Evolutionary conservation across 2,329 filamentous ascomycete species (phyloP).

Genomic region (Stenocarpella maydis): DNA sequence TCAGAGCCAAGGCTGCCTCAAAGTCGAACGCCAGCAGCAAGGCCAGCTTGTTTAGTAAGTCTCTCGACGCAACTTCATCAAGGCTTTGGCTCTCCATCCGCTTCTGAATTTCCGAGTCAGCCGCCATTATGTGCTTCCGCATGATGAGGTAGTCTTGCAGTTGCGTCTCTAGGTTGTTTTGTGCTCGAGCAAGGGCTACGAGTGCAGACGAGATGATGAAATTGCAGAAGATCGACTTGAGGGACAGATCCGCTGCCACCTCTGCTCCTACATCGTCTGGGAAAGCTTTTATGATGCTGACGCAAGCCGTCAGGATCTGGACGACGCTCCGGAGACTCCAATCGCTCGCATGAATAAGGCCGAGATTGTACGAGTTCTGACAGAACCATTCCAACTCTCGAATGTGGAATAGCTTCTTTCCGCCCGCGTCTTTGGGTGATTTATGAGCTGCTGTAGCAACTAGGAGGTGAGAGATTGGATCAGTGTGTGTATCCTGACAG

Average conservation of each 20-base stretch:
- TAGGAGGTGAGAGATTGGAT: slow-evolving; percentile 36
- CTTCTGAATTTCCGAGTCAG: slow-evolving; percentile 57
- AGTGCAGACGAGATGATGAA: slow-evolving; percentile 68
- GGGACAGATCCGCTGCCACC: slow-evolving; percentile 56
- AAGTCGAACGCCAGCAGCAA: slow-evolving; percentile 80
- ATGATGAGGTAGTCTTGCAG: slow-evolving; percentile 69
- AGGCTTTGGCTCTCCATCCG: slow-evolving; percentile 48
- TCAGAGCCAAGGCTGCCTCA: slow-evolving; percentile 74
- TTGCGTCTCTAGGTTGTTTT: slow-evolving; percentile 59
- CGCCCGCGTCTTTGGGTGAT: slow-evolving; percentile 49
- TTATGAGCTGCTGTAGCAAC: slow-evolving; percentile 53
- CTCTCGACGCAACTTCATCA: slow-evolving; percentile 54
- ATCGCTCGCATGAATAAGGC: slow-evolving; percentile 64
- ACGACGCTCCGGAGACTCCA: slow-evolving; percentile 64
- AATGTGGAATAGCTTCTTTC: slow-evolving; percentile 62
- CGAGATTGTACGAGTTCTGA: slow-evolving; percentile 81
- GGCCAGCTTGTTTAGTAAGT: slow-evolving; percentile 69
- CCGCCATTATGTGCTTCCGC: slow-evolving; percentile 67
- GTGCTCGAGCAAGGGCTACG: slow-evolving; percentile 59
- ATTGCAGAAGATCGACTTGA: slow-evolving; percentile 73
- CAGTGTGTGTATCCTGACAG: neutral
- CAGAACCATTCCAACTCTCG: slow-evolving; percentile 85
- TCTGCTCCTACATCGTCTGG: slow-evolving; percentile 54
- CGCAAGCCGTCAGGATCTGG: slow-evolving; percentile 63
- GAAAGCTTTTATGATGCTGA: slow-evolving; percentile 60